Evolutionary conservation across 73 alveolate species (phyloP).

Genomic region (Paramecium tetraurelia): DNA sequence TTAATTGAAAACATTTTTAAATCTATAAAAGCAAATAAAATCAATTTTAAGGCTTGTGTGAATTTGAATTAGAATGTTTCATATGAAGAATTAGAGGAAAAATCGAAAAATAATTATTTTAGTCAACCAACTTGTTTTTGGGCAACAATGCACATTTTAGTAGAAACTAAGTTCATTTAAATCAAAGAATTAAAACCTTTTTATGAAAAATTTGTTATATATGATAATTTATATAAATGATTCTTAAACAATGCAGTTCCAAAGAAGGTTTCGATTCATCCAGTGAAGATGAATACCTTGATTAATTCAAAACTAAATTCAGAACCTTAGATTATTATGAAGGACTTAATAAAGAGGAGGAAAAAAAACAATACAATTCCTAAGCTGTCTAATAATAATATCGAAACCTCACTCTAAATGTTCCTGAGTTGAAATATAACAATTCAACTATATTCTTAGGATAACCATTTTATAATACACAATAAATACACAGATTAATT

Average conservation of each 20-base stretch:
- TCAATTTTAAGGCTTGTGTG: slow-evolving; percentile 5
- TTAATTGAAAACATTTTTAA: slow-evolving; percentile 4
- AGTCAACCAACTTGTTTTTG: slow-evolving; percentile 41
- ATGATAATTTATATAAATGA: slow-evolving; percentile 42
- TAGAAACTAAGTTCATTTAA: neutral
- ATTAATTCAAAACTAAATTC: neutral
- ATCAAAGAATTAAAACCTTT: neutral
- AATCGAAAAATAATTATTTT: neutral
- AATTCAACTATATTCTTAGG: slow-evolving; percentile 11
- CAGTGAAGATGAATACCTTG: neutral
- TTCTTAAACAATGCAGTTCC: slow-evolving; percentile 26
- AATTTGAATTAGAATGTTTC: neutral
- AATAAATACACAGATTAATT: neutral
- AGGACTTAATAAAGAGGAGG: neutral
- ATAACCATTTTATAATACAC: neutral
- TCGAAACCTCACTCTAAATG: neutral
- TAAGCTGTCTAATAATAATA: neutral
- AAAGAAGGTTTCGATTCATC: slow-evolving; percentile 29
- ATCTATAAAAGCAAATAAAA: neutral
- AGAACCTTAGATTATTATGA: neutral
- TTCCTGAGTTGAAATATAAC: neutral
- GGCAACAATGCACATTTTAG: slow-evolving; percentile 25
- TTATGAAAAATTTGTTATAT: slow-evolving; percentile 32
- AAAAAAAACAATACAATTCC: neutral
- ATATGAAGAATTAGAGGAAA: neutral